Percentiles rank a stretch among this genome's conserved stretches.
These are phyloP conservation scores for Xylaria acuta DNA, from an alignment of 495 filamentous ascomycete genomes.

Conservation along the genomic window DNA sequence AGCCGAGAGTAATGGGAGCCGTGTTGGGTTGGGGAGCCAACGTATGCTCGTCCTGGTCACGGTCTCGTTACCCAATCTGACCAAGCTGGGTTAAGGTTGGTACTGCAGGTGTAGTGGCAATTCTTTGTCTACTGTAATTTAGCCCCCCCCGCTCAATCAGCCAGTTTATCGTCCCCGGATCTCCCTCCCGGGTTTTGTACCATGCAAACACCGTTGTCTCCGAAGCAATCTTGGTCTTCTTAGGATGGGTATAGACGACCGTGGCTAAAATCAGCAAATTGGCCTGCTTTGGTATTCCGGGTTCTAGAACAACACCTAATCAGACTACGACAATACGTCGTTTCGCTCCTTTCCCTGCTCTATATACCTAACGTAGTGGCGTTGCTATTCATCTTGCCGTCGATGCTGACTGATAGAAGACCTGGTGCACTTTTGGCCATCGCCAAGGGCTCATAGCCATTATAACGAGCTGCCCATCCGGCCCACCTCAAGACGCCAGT, in stretches of 20 bases:
- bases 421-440: neutral
- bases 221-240: too few species aligned
- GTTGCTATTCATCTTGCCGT: neutral
- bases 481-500: neutral
- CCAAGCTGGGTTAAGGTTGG: neutral
- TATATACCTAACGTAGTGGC: neutral
- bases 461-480: neutral
- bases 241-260: neutral
- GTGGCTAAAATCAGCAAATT: constrained; percentile 1
- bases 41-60: neutral
- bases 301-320: neutral
- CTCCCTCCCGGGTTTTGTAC: constrained; percentile 7
- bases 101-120: too few species aligned
- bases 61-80: neutral
- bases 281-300: neutral
- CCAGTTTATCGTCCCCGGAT: neutral
- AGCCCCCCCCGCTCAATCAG: constrained; percentile 1
- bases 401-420: neutral
- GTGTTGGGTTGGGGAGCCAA: neutral
- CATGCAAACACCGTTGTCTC: constrained; percentile 26
- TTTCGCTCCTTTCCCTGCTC: constrained; percentile 2
- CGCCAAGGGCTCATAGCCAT: neutral
- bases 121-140: constrained; percentile 15
- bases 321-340: neutral
- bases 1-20: neutral